Base-by-base conservation (phyloP, 192 early-diverging fungal species). In the Gonapodya prolifera region DNA sequence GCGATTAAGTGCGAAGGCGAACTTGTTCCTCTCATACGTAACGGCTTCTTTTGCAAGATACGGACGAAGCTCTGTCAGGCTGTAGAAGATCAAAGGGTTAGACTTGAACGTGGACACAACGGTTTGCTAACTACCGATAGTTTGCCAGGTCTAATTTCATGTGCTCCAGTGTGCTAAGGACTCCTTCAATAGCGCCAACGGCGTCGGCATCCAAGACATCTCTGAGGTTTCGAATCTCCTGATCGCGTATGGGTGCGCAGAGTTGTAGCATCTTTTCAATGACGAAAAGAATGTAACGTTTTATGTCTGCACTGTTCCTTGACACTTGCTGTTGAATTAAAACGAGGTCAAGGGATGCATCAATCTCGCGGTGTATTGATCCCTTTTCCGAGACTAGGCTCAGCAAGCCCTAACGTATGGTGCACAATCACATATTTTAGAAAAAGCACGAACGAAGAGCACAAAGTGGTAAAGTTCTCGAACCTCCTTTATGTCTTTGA, bases 71-170 rank as follows among this genome's bases (percentile, higher is more conserved):
- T 84, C 80, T 70, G 85, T 86, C 33, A 96, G 76, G 2, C 89
- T 79, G 45, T 23, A 61, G n/a, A n/a, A n/a, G n/a, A 61, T 61
- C 8, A 61, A 61, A 61, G 8, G 23, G 45, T 61, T 61, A 61
- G 23, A 61, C 23, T 16, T 8, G 8, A 61, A 61, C 23, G 45
- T 8, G 8, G 23, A 8, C 23, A 23, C 8, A 61, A 61, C 45
- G 8, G 8, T 23, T 61, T 61, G 45, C 45, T 23, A 61, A 8
- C 23, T 23, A 61, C 45, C 45, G 45, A 81, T 88, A 94, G 82
- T 96, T 96, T 33, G 89, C 83, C n/a, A 95, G 78, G 78, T 96
- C 94, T 69, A 94, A 80, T 70, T 87, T 85, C 94, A 96, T 96
- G 13, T 84, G 80, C 30, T 96, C 92, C 34, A 94, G 78, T 0